Conservation (phyloP, 2,329 filamentous ascomycete genomes). For the Colletotrichum abscissum region DNA sequence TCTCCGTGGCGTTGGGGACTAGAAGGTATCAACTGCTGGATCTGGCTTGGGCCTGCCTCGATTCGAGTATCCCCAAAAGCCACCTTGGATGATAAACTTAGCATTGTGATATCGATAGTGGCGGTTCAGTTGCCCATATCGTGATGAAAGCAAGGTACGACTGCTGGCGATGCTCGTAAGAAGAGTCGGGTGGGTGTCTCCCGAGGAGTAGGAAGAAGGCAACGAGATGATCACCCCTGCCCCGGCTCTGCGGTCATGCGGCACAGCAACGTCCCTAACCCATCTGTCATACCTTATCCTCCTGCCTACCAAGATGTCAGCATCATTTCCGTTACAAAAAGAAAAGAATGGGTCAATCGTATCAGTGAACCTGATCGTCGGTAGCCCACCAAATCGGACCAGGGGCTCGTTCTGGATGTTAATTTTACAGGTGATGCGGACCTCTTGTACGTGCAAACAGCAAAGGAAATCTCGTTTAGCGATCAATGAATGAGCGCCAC, state of each 20-base stretch:
- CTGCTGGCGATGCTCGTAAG: background rate
- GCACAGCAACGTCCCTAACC: constrained; percentile 12
- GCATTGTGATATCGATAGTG: background rate
- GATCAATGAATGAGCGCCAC: background rate
- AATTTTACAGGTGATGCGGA: background rate
- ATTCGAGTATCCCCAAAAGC: background rate
- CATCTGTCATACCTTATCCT: background rate
- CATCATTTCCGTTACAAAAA: background rate
- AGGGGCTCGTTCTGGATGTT: background rate
- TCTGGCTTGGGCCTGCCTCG: background rate
- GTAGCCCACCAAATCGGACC: background rate
- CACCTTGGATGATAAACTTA: background rate
- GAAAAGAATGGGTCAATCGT: background rate
- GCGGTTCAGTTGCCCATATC: background rate
- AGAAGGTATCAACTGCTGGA: background rate
- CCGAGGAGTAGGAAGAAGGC: background rate
- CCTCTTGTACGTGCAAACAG: background rate
- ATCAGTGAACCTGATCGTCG: background rate
- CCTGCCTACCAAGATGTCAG: background rate
- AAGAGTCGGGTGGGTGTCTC: background rate
- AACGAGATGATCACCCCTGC: background rate
- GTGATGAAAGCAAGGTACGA: background rate
- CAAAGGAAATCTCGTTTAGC: background rate
- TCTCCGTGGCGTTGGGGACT: background rate
- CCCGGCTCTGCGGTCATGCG: constrained; percentile 15